Conservation (phyloP, 768 basidiomycete genomes). For the Gautieria morchelliformis region DNA sequence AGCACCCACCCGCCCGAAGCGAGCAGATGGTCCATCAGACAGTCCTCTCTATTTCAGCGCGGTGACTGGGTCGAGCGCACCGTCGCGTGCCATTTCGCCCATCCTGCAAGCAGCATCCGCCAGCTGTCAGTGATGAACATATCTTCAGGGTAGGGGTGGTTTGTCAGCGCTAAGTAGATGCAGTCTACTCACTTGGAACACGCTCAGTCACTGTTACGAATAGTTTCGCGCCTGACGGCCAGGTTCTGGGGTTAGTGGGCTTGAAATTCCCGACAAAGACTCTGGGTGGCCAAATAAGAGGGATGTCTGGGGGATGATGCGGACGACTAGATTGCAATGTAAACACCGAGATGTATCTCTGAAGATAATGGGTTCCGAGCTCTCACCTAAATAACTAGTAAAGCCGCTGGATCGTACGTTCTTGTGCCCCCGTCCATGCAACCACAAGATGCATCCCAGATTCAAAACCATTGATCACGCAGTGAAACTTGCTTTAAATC, state of each 20-base stretch:
- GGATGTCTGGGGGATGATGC: no score
- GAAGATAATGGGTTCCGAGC: neutral
- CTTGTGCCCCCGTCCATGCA: no score
- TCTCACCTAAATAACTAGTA: no score
- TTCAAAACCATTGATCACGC: no score
- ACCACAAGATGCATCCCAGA: no score
- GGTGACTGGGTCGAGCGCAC: neutral
- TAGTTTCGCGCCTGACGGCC: constrained; percentile 32
- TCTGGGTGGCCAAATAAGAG: no score
- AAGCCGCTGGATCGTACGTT: no score
- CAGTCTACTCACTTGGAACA: constrained; percentile 33
- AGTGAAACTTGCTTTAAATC: no score
- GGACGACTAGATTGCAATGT: neutral
- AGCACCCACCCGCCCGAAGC: constrained; percentile 41
- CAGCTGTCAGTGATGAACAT: constrained; percentile 32
- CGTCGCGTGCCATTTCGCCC: constrained; percentile 11
- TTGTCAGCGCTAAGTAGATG: constrained; percentile 46
- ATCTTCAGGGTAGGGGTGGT: constrained; percentile 33
- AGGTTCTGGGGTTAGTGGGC: constrained; percentile 59
- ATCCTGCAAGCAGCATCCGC: constrained; percentile 6
- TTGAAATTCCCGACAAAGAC: no score
- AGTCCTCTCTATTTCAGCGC: constrained; percentile 4
- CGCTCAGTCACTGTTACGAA: constrained; percentile 21
- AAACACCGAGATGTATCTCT: neutral
- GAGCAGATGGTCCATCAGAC: constrained; percentile 30